Evolutionary conservation across 495 filamentous ascomycete genomes (phyloP), one percentile per base, ranked within the genome.

Genomic region (Rusavskia elegans): DNA sequence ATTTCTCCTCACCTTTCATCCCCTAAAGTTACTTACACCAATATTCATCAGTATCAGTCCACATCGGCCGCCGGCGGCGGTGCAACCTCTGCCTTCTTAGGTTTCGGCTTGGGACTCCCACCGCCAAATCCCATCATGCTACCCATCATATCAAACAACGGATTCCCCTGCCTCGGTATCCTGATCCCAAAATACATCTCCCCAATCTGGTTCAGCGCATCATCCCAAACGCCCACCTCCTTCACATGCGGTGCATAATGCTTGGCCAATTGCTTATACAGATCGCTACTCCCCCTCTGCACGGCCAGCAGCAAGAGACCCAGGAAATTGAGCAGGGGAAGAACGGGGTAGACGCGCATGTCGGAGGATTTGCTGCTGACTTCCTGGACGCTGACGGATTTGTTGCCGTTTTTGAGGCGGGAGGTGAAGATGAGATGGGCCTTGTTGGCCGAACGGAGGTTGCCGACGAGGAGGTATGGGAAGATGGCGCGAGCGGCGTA

Each of bases 101-200:
- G 56, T 54, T 68, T 66, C 54, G 63, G 57, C 45, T 55, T 63
- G 48, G 55, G 59, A 69, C 61, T 62, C 65, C 66, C 76, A 23
- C 68, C 68, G 7, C 78, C 79, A 49, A 87, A 88, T 7, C 88
- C 87, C 63, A 96, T 81, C 76, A 99, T 80, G 55, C 78, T 85
- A 3, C 89, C 85, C 89, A 97, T 94, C 88, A 99, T 97, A 59
- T 97, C 93, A 60, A 97, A 75, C 58, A 97, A 64, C 8, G 88
- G 89, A 62, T 95, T 96, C 40, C 81, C 81, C 68, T 90, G 85
- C 48, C 82, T 73, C 29, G 87, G 89, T 55, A 89, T 79, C 72
- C 83, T 83, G 61, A 99, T 95, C n/a, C 78, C 81, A 65, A 97
- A 99, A 69, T 96, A 99, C 77, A 92, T 89, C 74, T 97, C 89